A percentile compares a stretch with the other conserved stretches of the same genome.
These are phyloP conservation scores for Wilcoxina mikolae DNA, from an alignment of 495 filamentous ascomycete genomes.

Conservation along the genomic window DNA sequence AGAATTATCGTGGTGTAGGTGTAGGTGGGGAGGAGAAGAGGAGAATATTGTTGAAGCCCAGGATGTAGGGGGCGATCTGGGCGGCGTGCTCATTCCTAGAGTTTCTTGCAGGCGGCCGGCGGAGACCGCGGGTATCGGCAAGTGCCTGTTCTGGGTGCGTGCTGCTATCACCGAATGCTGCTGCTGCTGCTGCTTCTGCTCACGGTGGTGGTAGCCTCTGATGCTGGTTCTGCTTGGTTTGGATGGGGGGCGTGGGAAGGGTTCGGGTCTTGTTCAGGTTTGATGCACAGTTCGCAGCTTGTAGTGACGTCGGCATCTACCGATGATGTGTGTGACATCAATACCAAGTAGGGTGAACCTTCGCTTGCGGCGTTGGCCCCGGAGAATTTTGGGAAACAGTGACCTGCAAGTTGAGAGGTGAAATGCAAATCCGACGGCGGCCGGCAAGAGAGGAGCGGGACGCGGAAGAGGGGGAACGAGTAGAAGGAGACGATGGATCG, in stretches of 20 bases:
- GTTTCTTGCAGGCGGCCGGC: background rate
- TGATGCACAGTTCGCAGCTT: constrained; percentile 12
- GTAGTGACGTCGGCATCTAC: constrained; percentile 27
- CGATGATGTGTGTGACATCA: constrained; percentile 10
- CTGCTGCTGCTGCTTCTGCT: background rate
- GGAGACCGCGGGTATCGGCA: background rate
- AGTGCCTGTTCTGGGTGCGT: background rate
- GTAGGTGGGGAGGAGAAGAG: background rate
- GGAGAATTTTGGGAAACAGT: background rate
- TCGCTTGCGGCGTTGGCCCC: constrained; percentile 7
- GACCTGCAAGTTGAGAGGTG: too few relatives aligned
- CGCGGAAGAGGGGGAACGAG: background rate
- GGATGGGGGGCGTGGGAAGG: background rate
- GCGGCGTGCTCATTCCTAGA: constrained; percentile 5
- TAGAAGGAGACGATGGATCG: background rate
- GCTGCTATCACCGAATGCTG: background rate
- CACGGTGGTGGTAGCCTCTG: background rate
- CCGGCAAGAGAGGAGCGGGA: background rate
- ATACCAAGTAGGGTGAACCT: background rate
- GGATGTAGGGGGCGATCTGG: constrained; percentile 6
- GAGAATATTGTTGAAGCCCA: background rate
- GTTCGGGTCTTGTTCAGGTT: background rate
- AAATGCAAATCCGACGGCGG: too few relatives aligned
- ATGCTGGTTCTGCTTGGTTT: background rate
- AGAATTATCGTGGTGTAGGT: background rate